Evolutionary conservation across 163 green algal genomes (phyloP).

Genomic region (Chlamydomonas reinhardtii): DNA sequence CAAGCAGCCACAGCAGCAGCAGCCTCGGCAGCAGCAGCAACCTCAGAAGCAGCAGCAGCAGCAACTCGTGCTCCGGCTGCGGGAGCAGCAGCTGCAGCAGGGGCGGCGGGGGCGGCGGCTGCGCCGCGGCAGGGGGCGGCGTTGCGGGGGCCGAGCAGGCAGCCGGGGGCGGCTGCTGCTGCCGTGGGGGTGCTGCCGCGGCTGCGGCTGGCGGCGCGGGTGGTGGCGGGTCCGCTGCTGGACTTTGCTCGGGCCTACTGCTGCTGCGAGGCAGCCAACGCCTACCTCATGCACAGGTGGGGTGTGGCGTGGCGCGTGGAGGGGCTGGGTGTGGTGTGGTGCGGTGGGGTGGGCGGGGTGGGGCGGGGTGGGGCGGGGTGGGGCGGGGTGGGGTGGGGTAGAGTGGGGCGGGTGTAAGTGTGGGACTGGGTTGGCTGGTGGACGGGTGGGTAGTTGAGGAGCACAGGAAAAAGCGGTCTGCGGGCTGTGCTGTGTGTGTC

Average conservation of each 20-base stretch:
- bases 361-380: too few species aligned
- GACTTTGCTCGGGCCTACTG: not conserved
- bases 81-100: not conserved
- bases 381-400: too few species aligned
- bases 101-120: too few species aligned
- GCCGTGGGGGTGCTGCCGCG: not conserved
- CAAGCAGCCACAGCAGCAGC: not conserved
- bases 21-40: not conserved
- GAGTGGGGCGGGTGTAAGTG: too few species aligned
- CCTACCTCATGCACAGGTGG: constrained; percentile 22
- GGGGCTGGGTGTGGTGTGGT: too few species aligned
- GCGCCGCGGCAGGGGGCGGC: not conserved
- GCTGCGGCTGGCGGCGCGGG: not conserved
- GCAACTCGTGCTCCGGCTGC: not conserved
- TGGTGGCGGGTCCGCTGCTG: not conserved
- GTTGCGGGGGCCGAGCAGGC: not conserved
- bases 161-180: too few species aligned
- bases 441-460: too few species aligned
- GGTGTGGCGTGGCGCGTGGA: too few species aligned
- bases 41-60: not conserved
- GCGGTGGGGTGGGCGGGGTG: too few species aligned
- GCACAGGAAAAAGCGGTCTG: too few species aligned
- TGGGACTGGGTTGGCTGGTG: too few species aligned
- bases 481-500: too few species aligned
- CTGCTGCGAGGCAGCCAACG: constrained; percentile 6